Conservation (phyloP, 352 stramenopile genomes). For the Phytophthora pisi region DNA sequence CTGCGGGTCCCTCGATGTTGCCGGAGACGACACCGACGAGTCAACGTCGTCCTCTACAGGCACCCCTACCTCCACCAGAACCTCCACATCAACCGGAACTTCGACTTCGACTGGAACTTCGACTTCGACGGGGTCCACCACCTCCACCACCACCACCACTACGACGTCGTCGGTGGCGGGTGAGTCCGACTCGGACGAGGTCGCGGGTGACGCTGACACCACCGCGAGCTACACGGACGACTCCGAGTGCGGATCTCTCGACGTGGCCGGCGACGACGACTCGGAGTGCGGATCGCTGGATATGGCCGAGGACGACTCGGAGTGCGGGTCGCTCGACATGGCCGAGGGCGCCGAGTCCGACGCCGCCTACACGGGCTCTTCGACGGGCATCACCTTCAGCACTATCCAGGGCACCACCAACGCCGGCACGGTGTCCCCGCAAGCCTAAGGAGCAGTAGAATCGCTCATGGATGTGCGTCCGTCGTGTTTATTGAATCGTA, state of each 20-base stretch:
- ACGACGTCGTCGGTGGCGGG: conserved; percentile 16
- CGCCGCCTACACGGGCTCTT: conserved; percentile 26
- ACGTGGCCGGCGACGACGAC: conserved; percentile 11
- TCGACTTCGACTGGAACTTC: conserved; percentile 5
- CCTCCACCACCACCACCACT: conserved; percentile 19
- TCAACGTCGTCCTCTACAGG: conserved; percentile 18
- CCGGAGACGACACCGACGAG: conserved; percentile 24
- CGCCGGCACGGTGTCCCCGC: conserved; percentile 32
- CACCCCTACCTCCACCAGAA: conserved; percentile 1
- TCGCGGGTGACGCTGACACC: conserved; percentile 28
- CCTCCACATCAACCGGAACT: conserved; percentile 10
- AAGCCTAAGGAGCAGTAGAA: conserved; percentile 18
- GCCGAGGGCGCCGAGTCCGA: conserved; percentile 28
- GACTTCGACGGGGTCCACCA: conserved; percentile 1
- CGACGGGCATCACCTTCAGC: conserved; percentile 41
- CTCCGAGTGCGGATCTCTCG: conserved; percentile 28
- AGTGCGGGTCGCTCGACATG: conserved; percentile 39
- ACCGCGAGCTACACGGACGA: conserved; percentile 26
- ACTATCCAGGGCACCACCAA: conserved; percentile 26
- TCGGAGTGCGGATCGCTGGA: conserved; percentile 30
- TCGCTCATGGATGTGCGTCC: conserved; percentile 2
- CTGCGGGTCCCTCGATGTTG: conserved; percentile 30
- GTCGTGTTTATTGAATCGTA: conserved; percentile 5
- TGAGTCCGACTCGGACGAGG: conserved; percentile 24
- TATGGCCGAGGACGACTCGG: conserved; percentile 26